These are phyloP conservation scores for Populus davidiana DNA, from an alignment of 345 rosid genomes.

Conservation along the genomic window DNA sequence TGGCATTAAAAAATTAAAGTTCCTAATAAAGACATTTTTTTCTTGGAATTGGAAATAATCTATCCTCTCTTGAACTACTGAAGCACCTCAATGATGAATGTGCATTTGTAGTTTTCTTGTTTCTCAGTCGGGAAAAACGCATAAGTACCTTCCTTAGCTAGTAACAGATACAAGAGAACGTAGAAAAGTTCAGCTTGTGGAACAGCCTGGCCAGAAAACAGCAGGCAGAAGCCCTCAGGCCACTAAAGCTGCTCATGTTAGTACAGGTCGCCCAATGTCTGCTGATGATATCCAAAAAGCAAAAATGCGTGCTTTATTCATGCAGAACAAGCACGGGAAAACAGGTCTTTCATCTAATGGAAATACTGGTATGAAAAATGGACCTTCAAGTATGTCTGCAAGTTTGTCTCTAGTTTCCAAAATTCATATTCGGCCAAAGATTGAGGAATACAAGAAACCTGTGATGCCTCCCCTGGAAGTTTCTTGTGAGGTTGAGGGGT, in stretches of 20 bases:
- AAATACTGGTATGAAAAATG: slow-evolving; percentile 40
- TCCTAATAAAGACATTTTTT: neutral
- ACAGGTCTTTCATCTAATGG: slow-evolving; percentile 45
- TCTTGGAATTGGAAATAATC: neutral
- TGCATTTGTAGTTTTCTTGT: neutral
- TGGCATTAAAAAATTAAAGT: neutral
- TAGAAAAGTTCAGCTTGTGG: slow-evolving; percentile 90
- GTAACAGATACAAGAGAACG: slow-evolving; percentile 75
- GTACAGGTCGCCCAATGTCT: slow-evolving; percentile 90
- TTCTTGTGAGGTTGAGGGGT: slow-evolving; percentile 19
- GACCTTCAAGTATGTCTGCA: slow-evolving; percentile 29
- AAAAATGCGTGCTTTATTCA: slow-evolving; percentile 78
- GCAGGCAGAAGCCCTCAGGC: slow-evolving; percentile 69
- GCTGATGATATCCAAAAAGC: slow-evolving; percentile 99
- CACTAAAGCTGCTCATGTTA: slow-evolving; percentile 46
- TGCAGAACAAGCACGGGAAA: slow-evolving; percentile 77
- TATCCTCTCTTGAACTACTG: neutral
- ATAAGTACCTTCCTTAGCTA: slow-evolving; percentile 54
- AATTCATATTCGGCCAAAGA: slow-evolving; percentile 30
- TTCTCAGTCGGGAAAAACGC: neutral
- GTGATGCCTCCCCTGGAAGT: slow-evolving; percentile 17
- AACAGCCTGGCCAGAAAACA: slow-evolving; percentile 88
- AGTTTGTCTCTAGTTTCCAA: slow-evolving; percentile 29
- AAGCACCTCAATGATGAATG: neutral
- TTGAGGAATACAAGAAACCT: slow-evolving; percentile 44